Base-by-base conservation (phyloP, 148 eudicot genomes). In the Diospyros lotus region DNA sequence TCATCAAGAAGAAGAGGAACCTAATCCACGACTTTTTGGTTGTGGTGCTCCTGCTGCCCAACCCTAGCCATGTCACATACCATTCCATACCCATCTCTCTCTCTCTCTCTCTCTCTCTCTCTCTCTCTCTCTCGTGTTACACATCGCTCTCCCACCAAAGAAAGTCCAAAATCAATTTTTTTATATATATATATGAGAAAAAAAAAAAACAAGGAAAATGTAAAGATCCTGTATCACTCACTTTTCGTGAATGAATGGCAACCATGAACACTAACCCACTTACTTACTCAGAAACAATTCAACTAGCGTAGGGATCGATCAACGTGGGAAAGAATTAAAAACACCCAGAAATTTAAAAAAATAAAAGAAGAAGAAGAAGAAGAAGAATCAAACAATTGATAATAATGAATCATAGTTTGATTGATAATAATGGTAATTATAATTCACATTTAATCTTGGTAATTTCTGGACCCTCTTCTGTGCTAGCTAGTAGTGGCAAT, bases 231-330 rank as follows among this genome's bases (percentile, higher is more conserved):
- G 66, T 67, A 74, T 17, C 83, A 75, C 82, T 77, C 81, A 77
- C 87, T 81, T 86, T 84, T 84, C 84, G 84, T 86, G 87, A 82
- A 82, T 76, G 81, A 45, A 76, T 73, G 86, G 86, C 87, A 84
- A 84, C 81, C 87, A 74, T 74, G 73, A 77, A 78, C 69, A 74
- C 84, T 80, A 79, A 74, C 84, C 80, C 28, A 80, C 84, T 80
- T 72, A 72, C 74, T 78, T 58, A 84, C 87, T 83, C 86, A 84
- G 84, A 80, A 82, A 61, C 76, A 67, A 68, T 77, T 68, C 76
- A 64, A 75, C 70, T 71, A 51, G 41, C 73, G 64, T 68, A 75
- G 66, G 76, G 64, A 63, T 63, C 41, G 8, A 83, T 69, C 81
- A 77, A 78, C 73, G 15, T 72, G 42, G 18, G 18, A 12, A 63